Conservation (phyloP, 23 red algal species). For the Agarophyton chilense region DNA sequence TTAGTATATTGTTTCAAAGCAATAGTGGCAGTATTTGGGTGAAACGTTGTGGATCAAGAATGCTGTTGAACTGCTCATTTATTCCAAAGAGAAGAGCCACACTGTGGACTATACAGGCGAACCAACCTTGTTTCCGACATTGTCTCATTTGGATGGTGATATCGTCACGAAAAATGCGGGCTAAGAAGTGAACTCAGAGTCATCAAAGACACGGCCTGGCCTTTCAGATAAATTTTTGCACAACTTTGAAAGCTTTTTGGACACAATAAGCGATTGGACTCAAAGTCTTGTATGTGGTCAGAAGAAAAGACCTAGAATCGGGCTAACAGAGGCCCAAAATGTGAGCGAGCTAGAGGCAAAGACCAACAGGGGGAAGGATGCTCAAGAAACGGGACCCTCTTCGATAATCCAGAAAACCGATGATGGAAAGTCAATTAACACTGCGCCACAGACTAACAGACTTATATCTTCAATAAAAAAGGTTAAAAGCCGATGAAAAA, state of each 20-base stretch:
- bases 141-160: not conserved
- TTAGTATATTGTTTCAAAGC: conserved; percentile 76
- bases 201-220: not conserved
- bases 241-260: not conserved
- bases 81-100: conserved; percentile 25
- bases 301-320: conserved; percentile 39
- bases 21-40: conserved; percentile 89
- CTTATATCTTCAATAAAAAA: not conserved
- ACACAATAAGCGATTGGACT: too few relatives aligned
- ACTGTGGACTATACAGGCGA: not conserved
- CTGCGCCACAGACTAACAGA: not conserved
- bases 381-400: conserved; percentile 10
- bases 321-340: not conserved
- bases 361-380: not conserved
- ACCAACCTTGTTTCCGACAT: conserved; percentile 5
- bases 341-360: not conserved
- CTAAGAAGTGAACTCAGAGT: not conserved
- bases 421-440: conserved; percentile 27
- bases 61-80: conserved; percentile 78
- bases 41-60: conserved; percentile 96
- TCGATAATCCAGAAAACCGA: conserved; percentile 26
- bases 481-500: too few relatives aligned
- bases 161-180: not conserved
- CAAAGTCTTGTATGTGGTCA: not conserved
- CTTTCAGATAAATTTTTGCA: not conserved